Percentiles rank a stretch among this genome's conserved stretches.
Evolutionary conservation across 257 asterid genomes (phyloP).

Genomic region (Plantago major): DNA sequence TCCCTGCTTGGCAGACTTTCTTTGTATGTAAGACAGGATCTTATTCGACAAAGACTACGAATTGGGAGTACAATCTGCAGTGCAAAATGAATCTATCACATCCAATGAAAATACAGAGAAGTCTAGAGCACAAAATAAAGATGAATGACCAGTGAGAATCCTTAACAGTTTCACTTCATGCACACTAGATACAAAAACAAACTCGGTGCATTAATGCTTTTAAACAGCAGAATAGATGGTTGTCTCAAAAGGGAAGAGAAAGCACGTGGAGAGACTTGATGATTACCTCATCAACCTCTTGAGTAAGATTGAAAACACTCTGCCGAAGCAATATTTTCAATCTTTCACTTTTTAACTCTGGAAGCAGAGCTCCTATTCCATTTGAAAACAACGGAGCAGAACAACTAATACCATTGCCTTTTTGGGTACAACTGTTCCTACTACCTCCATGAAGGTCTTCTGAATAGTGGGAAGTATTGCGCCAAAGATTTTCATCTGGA

Average conservation of each 20-base stretch:
- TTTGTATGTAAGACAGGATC: slow-evolving; percentile 45
- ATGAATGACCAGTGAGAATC: not conserved
- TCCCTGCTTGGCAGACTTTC: slow-evolving; percentile 31
- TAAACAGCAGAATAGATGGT: too few relatives aligned
- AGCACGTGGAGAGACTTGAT: not conserved
- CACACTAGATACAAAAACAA: too few relatives aligned
- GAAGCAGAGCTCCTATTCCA: slow-evolving; percentile 53
- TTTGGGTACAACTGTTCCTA: slow-evolving; percentile 14
- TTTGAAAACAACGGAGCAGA: slow-evolving; percentile 42
- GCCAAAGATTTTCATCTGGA: slow-evolving; percentile 41
- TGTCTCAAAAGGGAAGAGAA: not conserved
- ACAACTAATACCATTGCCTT: slow-evolving; percentile 1
- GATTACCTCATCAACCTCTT: slow-evolving; percentile 77
- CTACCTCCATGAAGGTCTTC: slow-evolving; percentile 23
- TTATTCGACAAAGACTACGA: slow-evolving; percentile 44
- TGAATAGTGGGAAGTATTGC: slow-evolving; percentile 24
- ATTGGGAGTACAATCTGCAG: slow-evolving; percentile 59
- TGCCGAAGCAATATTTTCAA: slow-evolving; percentile 51
- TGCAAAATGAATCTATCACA: not conserved
- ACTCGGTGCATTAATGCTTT: too few relatives aligned
- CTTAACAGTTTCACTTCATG: too few relatives aligned
- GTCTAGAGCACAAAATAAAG: not conserved
- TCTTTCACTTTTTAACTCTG: slow-evolving; percentile 50
- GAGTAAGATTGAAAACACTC: slow-evolving; percentile 47
- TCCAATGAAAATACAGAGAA: not conserved